These are phyloP conservation scores for Lepidopterella palustris DNA, from an alignment of 495 filamentous ascomycete genomes.

Conservation along the genomic window DNA sequence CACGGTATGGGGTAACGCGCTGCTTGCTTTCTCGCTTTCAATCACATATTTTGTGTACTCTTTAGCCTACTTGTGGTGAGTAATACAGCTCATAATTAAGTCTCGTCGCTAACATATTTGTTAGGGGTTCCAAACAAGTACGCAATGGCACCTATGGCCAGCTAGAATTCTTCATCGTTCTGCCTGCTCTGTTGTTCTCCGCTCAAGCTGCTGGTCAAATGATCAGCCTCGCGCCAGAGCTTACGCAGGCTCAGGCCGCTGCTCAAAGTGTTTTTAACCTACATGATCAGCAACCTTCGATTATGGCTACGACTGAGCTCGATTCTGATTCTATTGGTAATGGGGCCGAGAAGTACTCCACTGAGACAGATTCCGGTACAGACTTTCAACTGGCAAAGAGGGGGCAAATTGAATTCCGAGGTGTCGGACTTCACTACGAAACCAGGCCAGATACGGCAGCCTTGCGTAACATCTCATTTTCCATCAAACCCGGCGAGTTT, in stretches of 20 bases:
- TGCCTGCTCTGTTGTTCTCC: constrained; percentile 33
- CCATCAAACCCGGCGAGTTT: constrained; percentile 39
- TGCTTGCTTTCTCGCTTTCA: constrained; percentile 35
- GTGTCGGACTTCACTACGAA: constrained; percentile 54
- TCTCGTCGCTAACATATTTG: background rate
- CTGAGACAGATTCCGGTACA: background rate
- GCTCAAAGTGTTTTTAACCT: constrained; percentile 27
- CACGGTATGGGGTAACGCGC: constrained; percentile 38
- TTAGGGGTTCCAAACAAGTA: constrained; percentile 27
- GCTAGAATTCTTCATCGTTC: constrained; percentile 31
- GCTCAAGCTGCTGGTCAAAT: constrained; percentile 31
- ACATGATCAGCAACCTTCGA: constrained; percentile 16
- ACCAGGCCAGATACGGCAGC: constrained; percentile 38
- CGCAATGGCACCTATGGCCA: constrained; percentile 21
- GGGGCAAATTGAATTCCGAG: constrained; percentile 44
- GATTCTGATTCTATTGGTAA: background rate
- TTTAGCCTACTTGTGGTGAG: constrained; percentile 30
- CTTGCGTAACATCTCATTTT: constrained; percentile 40
- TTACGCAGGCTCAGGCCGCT: constrained; percentile 24
- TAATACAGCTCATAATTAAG: background rate
- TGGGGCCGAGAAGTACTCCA: background rate
- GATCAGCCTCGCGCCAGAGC: constrained; percentile 30
- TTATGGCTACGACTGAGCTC: constrained; percentile 13
- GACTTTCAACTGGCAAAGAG: background rate
- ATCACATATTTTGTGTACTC: constrained; percentile 42